Conservation (phyloP, 331 rosid genomes). For the Rosa hybrid region DNA sequence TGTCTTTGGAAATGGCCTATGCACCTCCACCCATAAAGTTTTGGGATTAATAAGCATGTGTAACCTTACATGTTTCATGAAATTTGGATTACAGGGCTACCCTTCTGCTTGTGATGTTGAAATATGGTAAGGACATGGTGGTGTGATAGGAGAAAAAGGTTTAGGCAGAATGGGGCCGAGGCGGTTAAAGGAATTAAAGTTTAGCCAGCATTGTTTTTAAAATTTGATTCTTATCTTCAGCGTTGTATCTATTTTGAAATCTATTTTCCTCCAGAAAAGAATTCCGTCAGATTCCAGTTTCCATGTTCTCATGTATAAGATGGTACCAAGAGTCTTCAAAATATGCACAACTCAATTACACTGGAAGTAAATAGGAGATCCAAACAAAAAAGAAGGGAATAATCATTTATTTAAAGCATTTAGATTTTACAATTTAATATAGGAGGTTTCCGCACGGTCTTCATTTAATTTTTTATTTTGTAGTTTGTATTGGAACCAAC, state of each 20-base stretch:
- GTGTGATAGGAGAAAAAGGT: neutral
- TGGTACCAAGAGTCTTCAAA: neutral
- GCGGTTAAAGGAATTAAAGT: neutral
- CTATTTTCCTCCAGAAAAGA: neutral
- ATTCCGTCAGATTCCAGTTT: neutral
- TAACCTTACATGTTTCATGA: neutral
- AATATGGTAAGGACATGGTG: neutral
- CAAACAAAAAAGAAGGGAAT: constrained; percentile 5
- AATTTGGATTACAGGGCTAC: neutral
- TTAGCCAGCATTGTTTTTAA: neutral
- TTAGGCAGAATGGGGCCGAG: neutral
- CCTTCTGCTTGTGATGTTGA: neutral
- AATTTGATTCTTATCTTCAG: neutral
- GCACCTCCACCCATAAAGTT: neutral
- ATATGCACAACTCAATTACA: neutral
- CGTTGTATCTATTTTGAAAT: neutral
- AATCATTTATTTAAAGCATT: neutral
- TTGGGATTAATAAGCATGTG: neutral
- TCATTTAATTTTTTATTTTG: neutral
- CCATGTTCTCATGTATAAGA: neutral
- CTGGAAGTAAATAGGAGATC: neutral
- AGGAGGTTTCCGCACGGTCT: neutral
- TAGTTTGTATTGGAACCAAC: neutral
- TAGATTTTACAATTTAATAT: neutral
- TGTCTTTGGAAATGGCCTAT: constrained; percentile 1